These are phyloP conservation scores for Orbilia blumenaviensis DNA, from an alignment of 2,329 filamentous ascomycete genomes.

Conservation along the genomic window DNA sequence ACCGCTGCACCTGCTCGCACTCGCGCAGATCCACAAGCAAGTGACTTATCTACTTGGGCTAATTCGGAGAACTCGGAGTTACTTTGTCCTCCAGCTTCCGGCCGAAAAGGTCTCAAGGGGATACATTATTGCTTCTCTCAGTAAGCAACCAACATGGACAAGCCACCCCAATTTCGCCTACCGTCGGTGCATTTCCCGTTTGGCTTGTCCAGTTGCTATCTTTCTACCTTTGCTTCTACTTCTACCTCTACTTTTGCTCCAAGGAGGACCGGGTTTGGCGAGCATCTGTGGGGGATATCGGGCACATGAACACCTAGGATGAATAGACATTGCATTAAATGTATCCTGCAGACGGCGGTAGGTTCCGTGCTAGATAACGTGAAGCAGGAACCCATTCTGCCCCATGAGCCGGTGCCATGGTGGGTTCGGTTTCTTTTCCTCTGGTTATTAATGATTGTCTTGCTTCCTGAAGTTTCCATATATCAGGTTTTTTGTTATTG, in stretches of 20 bases:
- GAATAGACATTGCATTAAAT: slow-evolving; percentile 4
- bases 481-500: slow-evolving; percentile 25
- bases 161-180: slow-evolving; percentile 52
- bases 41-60: slow-evolving; percentile 13
- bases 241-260: neutral
- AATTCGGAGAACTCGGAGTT: slow-evolving; percentile 24
- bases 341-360: slow-evolving; percentile 41
- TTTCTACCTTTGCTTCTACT: neutral
- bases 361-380: slow-evolving; percentile 42
- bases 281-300: neutral
- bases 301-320: slow-evolving; percentile 40
- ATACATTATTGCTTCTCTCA: slow-evolving; percentile 12
- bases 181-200: slow-evolving; percentile 35
- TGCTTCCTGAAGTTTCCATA: slow-evolving; percentile 23
- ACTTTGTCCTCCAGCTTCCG: slow-evolving; percentile 42
- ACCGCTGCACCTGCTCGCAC: neutral
- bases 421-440: neutral
- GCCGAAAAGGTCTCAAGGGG: slow-evolving; percentile 21
- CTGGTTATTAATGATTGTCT: neutral
- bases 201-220: neutral
- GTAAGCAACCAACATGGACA: slow-evolving; percentile 46
- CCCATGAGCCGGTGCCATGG: neutral
- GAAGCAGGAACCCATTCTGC: slow-evolving; percentile 18
- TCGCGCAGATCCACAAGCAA: slow-evolving; percentile 16
- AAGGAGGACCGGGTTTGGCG: slow-evolving; percentile 25